Percentiles rank a stretch among this genome's conserved stretches.
Conservation (phyloP, 345 rosid genomes). For the Theobroma cacao region DNA sequence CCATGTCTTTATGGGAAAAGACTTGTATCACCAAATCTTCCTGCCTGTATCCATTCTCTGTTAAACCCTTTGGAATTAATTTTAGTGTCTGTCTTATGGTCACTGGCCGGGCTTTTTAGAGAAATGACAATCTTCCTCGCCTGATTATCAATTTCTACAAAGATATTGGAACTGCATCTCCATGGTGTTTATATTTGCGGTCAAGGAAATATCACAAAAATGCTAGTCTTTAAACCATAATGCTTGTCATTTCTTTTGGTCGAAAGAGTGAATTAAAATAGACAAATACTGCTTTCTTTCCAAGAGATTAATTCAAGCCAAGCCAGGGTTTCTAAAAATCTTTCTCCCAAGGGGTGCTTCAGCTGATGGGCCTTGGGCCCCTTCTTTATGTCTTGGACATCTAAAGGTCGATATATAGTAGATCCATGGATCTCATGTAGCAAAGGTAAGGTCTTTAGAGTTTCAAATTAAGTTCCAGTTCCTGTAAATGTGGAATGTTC, state of each 20-base stretch:
- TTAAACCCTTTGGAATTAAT: background rate
- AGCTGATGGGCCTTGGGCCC: background rate
- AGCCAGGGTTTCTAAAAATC: background rate
- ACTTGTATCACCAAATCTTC: background rate
- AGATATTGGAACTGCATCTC: background rate
- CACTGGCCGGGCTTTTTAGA: background rate
- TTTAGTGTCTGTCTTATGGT: background rate
- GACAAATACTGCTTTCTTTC: background rate
- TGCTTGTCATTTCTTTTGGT: background rate
- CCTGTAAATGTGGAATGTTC: constrained; percentile 9
- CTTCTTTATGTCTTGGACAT: background rate
- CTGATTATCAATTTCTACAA: background rate
- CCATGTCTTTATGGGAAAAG: background rate
- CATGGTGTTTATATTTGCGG: background rate
- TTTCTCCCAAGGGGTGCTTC: background rate
- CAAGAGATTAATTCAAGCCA: no score
- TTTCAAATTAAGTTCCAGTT: background rate
- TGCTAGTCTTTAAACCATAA: background rate
- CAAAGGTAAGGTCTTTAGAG: no score
- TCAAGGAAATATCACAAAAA: background rate
- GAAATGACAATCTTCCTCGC: background rate
- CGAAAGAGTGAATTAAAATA: background rate
- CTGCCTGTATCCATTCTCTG: constrained; percentile 18
- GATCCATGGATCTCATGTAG: no score
- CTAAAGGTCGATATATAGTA: no score